Evolutionary conservation across 192 early-diverging fungal genomes (phyloP).

Genomic region (Dispira simplex): DNA sequence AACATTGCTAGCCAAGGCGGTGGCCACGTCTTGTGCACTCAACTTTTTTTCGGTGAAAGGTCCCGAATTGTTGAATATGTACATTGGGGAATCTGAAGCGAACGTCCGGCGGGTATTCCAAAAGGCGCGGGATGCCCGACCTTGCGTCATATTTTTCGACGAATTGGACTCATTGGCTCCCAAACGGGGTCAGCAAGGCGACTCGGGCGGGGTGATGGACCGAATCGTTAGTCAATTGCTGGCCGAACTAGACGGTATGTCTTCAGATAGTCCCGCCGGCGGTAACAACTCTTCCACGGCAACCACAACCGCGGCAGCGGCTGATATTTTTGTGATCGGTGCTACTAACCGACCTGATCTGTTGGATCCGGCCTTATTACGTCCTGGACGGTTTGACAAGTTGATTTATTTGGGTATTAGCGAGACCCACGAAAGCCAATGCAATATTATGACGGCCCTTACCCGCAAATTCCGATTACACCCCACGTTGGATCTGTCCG

Average conservation of each 20-base stretch:
- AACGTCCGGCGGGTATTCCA: conserved; percentile 96
- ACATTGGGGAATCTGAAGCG: conserved; percentile 97
- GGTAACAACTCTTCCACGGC: conserved; percentile 24
- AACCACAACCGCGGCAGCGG: conserved; percentile 11
- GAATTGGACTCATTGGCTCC: conserved; percentile 97
- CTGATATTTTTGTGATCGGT: conserved; percentile 94
- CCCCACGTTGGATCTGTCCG: conserved; percentile 53
- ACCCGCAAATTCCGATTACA: conserved; percentile 91
- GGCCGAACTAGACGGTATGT: conserved; percentile 93
- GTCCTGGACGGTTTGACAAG: conserved; percentile 96
- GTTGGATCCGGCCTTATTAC: conserved; percentile 80
- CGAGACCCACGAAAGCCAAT: conserved; percentile 70
- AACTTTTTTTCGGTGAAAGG: conserved; percentile 99
- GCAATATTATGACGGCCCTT: conserved; percentile 80
- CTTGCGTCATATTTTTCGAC: conserved; percentile 98
- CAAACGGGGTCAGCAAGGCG: conserved; percentile 94
- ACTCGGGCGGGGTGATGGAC: conserved; percentile 99
- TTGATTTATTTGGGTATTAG: conserved; percentile 93
- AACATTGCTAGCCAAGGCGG: conserved; percentile 95
- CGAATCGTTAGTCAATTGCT: conserved; percentile 93
- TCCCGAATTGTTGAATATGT: conserved; percentile 96
- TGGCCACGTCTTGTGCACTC: conserved; percentile 91
- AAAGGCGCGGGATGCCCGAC: conserved; percentile 87
- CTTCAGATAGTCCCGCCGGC: conserved; percentile 21
- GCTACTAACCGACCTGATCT: conserved; percentile 98